A percentile compares a stretch with the other conserved stretches of the same genome.
Evolutionary conservation across 2,329 filamentous ascomycete species (phyloP).

Genomic region (Talaromyces verruculosus): DNA sequence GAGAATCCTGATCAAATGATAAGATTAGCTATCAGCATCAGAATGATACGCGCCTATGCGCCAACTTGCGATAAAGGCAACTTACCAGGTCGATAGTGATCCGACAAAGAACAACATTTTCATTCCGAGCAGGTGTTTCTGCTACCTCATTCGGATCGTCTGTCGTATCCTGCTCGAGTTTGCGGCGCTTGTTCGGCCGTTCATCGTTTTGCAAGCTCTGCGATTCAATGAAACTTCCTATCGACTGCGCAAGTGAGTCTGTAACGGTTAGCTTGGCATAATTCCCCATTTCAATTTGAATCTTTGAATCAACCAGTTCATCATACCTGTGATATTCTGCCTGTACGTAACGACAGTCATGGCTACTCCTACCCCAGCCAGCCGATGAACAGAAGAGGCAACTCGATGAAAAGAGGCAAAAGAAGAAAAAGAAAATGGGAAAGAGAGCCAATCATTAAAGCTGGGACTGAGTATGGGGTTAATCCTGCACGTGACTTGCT

Average conservation of each 20-base stretch:
- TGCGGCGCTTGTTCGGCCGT: slow-evolving; percentile 37
- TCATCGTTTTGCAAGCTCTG: not conserved
- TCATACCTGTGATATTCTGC: slow-evolving; percentile 19
- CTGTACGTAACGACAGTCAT: slow-evolving; percentile 8
- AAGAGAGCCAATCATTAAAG: not conserved
- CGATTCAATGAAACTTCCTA: slow-evolving; percentile 15
- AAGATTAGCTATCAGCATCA: not conserved
- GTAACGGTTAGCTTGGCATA: not conserved
- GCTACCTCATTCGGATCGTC: not conserved
- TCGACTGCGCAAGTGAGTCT: slow-evolving; percentile 17
- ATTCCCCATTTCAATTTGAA: not conserved
- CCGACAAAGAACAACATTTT: slow-evolving; percentile 34
- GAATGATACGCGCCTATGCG: not conserved
- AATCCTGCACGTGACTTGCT: slow-evolving; percentile 7
- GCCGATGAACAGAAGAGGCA: not conserved
- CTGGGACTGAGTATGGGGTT: not conserved
- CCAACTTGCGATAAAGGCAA: not conserved
- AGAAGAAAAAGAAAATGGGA: slow-evolving; percentile 2
- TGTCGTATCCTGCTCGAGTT: slow-evolving; percentile 19
- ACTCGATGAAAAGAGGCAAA: slow-evolving; percentile 21
- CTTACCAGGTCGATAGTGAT: slow-evolving; percentile 19
- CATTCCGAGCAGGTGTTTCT: slow-evolving; percentile 25
- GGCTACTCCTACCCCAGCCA: not conserved
- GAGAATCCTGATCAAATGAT: not conserved
- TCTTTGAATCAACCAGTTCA: not conserved